A percentile compares a stretch with the other conserved stretches of the same genome.
Evolutionary conservation across 1,139 yeast species (phyloP).

Genomic region (Sugiyamaella neomexicana): DNA sequence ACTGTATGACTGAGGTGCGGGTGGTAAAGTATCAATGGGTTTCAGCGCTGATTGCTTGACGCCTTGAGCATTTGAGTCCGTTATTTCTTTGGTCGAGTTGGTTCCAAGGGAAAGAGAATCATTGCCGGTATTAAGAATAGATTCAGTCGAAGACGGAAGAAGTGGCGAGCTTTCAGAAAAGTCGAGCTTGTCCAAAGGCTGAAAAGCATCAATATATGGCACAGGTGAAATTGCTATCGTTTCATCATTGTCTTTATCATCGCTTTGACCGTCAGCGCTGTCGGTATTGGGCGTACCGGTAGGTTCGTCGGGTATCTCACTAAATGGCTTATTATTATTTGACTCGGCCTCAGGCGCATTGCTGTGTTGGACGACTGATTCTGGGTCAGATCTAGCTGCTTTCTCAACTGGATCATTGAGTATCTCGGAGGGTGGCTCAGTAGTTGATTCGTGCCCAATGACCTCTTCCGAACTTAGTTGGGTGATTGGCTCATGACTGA

Average conservation of each 20-base stretch:
- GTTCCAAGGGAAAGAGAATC: too few species aligned
- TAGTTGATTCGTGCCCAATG: too few species aligned
- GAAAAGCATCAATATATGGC: not conserved
- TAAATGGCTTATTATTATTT: not conserved
- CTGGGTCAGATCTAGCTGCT: not conserved
- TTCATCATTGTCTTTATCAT: not conserved
- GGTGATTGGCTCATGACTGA: not conserved
- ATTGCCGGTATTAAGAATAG: too few species aligned
- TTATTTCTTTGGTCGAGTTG: too few species aligned
- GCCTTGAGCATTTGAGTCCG: too few species aligned
- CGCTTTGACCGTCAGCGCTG: not conserved
- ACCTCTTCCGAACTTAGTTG: too few species aligned
- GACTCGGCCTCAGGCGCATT: not conserved
- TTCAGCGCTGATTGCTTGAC: too few species aligned
- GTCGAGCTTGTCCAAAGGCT: constrained; percentile 6
- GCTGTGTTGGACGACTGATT: not conserved
- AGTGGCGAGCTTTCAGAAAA: constrained; percentile 2
- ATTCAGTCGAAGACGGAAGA: not conserved
- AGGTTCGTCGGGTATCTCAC: not conserved
- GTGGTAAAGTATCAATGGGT: too few species aligned
- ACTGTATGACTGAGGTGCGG: too few species aligned
- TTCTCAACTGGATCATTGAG: too few species aligned
- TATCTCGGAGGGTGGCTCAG: too few species aligned
- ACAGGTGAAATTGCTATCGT: not conserved
- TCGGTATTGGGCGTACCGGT: not conserved